Conservation (phyloP, 805 yeast genomes). For the Saturnispora mendoncae region DNA sequence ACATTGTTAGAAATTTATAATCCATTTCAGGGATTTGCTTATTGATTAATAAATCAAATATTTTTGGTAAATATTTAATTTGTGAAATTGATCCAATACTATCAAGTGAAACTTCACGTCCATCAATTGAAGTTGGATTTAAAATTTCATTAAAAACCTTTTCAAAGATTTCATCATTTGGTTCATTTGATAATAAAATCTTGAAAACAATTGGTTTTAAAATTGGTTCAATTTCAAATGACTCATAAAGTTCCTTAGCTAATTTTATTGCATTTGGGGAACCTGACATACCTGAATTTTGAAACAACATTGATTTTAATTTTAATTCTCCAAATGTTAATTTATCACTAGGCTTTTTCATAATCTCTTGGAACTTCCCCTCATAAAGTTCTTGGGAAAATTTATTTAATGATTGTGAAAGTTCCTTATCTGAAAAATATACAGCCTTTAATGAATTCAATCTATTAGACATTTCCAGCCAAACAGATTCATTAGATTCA, state of each 20-base stretch:
- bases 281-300: conserved; percentile 32
- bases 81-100: conserved; percentile 43
- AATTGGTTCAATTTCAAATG: conserved; percentile 28
- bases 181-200: conserved; percentile 33
- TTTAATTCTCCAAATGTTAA: conserved; percentile 22
- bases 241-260: conserved; percentile 11
- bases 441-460: conserved; percentile 29
- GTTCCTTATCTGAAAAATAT: conserved; percentile 30
- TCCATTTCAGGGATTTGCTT: conserved; percentile 50
- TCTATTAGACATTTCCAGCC: conserved; percentile 44
- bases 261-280: conserved; percentile 30
- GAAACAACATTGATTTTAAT: conserved; percentile 33
- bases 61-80: conserved; percentile 29
- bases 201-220: conserved; percentile 36
- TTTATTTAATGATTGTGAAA: conserved; percentile 21
- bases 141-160: conserved; percentile 38
- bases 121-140: conserved; percentile 46
- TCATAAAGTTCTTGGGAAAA: conserved; percentile 30
- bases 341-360: conserved; percentile 9
- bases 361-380: conserved; percentile 23
- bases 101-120: conserved; percentile 47
- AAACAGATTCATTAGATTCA: conserved; percentile 38
- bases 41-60: conserved; percentile 35
- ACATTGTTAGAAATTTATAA: conserved; percentile 40
- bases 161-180: conserved; percentile 30